Base-by-base conservation (phyloP, 176 grass and related monocot genomes). In the Pontederia paniculata region DNA sequence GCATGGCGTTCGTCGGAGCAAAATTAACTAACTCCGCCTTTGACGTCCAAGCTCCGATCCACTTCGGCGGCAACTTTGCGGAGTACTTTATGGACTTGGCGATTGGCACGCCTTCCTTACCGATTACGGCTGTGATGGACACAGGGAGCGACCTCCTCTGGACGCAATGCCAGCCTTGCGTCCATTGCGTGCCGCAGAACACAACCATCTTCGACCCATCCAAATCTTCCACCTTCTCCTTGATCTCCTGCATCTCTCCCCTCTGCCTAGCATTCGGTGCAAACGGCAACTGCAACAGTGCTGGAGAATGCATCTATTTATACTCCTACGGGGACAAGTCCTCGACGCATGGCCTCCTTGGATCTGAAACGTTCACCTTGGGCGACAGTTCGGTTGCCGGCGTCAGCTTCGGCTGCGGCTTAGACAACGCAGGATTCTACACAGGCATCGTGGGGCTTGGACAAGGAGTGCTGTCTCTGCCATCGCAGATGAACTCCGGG, bases 71-170 rank as follows among this genome's bases (percentile, higher is more conserved):
- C 9, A 37, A 37, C 28, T 37, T 37, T 37, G 73, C 59, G 2
- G 22, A 68, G 12, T 89, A 84, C 73, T 50, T 71, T 23, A 80
- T 89, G 70, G 59, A 16, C 46, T 12, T 89, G 22, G 69, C 77
- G 4, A 49, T 89, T 1, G 85, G 85, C 48, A 89, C 76, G 43
- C 77, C 85, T 62, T 53, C 37, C 0, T 49, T 80, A 13, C 47
- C 28, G 20, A 73, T 80, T 70, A 44, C 52, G 0, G 70, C 57
- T 16, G 42, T 80, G 42, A 48, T 74, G 59, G 76, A 77, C 59
- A 80, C 76, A 15, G 80, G 85, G 20, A 88, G 85, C 73, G 65
- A 77, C 54, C 85, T 83, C 54, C 70, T 52, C 20, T 88, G 85
- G 85, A 74, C 76, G 22, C 76, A 83, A 71, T 83, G 80, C 54